Base-by-base conservation (phyloP, 257 asterid species). In the Solanum boliviense region DNA sequence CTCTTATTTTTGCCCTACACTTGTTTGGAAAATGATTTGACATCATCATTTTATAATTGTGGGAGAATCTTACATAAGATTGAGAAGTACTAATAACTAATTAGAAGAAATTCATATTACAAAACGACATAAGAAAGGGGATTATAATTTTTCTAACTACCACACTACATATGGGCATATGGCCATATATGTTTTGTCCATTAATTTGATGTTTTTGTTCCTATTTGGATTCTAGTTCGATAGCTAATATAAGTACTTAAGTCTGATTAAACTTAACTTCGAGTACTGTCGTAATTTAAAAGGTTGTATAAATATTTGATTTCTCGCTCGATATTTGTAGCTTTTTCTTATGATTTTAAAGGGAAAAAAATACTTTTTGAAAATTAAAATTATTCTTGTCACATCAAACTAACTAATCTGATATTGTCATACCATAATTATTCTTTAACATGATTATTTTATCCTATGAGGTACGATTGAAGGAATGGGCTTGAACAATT, bases 201-300 rank as follows among this genome's bases (percentile, higher is more conserved):
- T 44, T 41, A 44, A 46, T 41, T 79, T 78, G 23, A 70, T 29
- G 10, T 7, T 29, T 62, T 60, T 60, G 27, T 7, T 58, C 25
- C 0, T 56, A 20, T 56, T 56, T 56, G 10, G 65, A 0, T 56
- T 0, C n/a, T 56, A 0, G 1, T 7, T 6, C 0, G 10, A 56
- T 52, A 52, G 3, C 2, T 4, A 2, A 1, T n/a, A 62, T 65
- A 1, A 10, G 8, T 5, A n/a, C n/a, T 65, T 2, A 6, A 0
- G 1, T 29, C 1, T 29, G 10, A 68, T 29, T 68, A 68, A 27
- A 68, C 1, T 3, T 6, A 13, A 5, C 3, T 27, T 68, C 0
- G 1, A 3, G 5, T 6, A 13, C 0, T 67, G 1, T 0, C 0
- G 2, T 1, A 6, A 3, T 13, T 9, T 68, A 68, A 68, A 68